Percentiles rank a stretch among this genome's conserved stretches.
These are phyloP conservation scores for Aspergillus felis DNA, from an alignment of 2,329 filamentous ascomycete species.

Conservation along the genomic window DNA sequence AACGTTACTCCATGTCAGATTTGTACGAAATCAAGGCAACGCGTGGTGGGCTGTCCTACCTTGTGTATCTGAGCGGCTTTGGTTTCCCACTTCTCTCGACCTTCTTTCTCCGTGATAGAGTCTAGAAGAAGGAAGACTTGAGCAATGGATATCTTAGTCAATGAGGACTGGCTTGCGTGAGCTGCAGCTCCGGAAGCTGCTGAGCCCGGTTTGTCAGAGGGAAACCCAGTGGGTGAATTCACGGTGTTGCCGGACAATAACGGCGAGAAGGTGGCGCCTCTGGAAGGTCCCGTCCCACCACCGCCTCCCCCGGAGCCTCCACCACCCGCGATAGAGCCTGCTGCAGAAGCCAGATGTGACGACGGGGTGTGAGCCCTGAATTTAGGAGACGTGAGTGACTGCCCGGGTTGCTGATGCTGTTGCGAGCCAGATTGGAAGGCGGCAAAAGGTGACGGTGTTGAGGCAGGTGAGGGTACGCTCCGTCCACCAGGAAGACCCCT, in stretches of 20 bases:
- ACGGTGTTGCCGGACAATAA: slow-evolving; percentile 54
- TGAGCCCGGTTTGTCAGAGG: slow-evolving; percentile 45
- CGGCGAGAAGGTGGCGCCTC: slow-evolving; percentile 58
- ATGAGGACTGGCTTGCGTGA: slow-evolving; percentile 53
- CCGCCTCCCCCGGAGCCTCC: slow-evolving; percentile 47
- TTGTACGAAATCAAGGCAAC: not conserved
- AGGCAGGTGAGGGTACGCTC: slow-evolving; percentile 51
- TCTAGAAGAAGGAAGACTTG: slow-evolving; percentile 93
- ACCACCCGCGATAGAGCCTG: slow-evolving; percentile 51
- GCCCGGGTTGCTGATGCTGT: slow-evolving; percentile 47
- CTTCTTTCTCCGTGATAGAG: slow-evolving; percentile 92
- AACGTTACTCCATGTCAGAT: not conserved
- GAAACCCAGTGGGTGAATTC: slow-evolving; percentile 51
- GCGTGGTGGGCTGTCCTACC: slow-evolving; percentile 52
- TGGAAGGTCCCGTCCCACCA: slow-evolving; percentile 53
- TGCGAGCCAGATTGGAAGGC: slow-evolving; percentile 53
- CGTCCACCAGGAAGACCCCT: slow-evolving; percentile 51
- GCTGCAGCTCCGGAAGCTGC: slow-evolving; percentile 38
- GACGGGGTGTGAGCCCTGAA: slow-evolving; percentile 53
- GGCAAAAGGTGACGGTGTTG: slow-evolving; percentile 53
- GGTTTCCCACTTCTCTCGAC: slow-evolving; percentile 83
- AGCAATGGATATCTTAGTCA: slow-evolving; percentile 90
- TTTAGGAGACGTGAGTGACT: slow-evolving; percentile 55
- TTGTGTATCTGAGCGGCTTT: slow-evolving; percentile 90
- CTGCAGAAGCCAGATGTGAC: slow-evolving; percentile 54